These are phyloP conservation scores for Linum trigynum DNA, from an alignment of 345 rosid genomes.

Conservation along the genomic window DNA sequence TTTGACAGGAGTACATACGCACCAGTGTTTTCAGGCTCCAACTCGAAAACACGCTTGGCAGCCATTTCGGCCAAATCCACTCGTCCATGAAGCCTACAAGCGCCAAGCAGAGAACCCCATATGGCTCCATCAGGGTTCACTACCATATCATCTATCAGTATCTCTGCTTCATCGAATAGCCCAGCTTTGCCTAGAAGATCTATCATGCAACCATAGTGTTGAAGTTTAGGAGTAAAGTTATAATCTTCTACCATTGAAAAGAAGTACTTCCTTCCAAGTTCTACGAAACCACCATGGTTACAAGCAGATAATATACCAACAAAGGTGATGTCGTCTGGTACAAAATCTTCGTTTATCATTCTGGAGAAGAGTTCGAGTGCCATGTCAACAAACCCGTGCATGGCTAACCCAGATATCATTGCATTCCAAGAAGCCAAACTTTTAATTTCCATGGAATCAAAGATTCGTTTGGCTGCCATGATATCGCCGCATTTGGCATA, in stretches of 20 bases:
- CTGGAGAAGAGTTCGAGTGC: slow-evolving; percentile 24
- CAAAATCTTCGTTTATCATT: slow-evolving; percentile 39
- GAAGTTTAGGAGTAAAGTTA: slow-evolving; percentile 46
- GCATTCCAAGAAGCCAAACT: slow-evolving; percentile 22
- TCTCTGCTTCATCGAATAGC: slow-evolving; percentile 51
- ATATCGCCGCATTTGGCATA: slow-evolving; percentile 22
- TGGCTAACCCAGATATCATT: slow-evolving; percentile 21
- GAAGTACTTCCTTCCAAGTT: slow-evolving; percentile 46
- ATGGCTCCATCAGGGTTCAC: slow-evolving; percentile 60
- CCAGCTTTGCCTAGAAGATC: slow-evolving; percentile 68
- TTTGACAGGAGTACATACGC: slow-evolving; percentile 64
- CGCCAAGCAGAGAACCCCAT: slow-evolving; percentile 70
- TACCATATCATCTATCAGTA: slow-evolving; percentile 38
- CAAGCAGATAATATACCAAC: slow-evolving; percentile 68
- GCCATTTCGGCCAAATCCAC: slow-evolving; percentile 46
- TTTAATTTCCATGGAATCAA: slow-evolving; percentile 10
- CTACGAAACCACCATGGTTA: slow-evolving; percentile 54
- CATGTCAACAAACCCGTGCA: slow-evolving; percentile 15
- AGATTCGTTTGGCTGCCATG: slow-evolving; percentile 14
- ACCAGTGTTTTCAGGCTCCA: slow-evolving; percentile 52
- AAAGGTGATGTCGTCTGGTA: slow-evolving; percentile 62
- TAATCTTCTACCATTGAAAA: slow-evolving; percentile 43
- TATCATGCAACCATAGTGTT: slow-evolving; percentile 67
- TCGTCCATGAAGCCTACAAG: slow-evolving; percentile 45
- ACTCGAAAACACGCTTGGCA: slow-evolving; percentile 40